A percentile compares a stretch with the other conserved stretches of the same genome.
These are phyloP conservation scores for Leishmania tropica DNA, from an alignment of 208 protist genomes.

Conservation along the genomic window DNA sequence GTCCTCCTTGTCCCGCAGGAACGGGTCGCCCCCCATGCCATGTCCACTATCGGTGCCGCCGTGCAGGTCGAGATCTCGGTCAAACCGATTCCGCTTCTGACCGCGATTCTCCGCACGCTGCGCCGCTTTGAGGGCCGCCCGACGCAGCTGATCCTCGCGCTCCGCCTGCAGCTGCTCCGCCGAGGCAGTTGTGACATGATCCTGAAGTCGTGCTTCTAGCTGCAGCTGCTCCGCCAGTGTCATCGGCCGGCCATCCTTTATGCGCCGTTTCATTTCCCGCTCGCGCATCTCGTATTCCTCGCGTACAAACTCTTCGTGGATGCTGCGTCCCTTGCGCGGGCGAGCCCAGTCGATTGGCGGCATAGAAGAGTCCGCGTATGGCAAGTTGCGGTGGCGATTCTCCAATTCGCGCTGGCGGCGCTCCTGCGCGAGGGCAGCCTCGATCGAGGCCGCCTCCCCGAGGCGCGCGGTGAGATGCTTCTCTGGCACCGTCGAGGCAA, in stretches of 20 bases:
- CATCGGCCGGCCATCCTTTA: slow-evolving; percentile 77
- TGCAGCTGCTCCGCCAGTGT: slow-evolving; percentile 83
- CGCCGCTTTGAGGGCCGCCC: slow-evolving; percentile 37
- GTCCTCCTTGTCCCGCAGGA: slow-evolving; percentile 3
- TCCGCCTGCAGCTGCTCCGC: slow-evolving; percentile 59
- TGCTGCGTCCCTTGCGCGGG: slow-evolving; percentile 41
- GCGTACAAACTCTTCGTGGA: slow-evolving; percentile 77
- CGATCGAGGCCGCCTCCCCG: slow-evolving; percentile 65
- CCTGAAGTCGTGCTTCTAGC: slow-evolving; percentile 67
- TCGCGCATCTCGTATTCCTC: slow-evolving; percentile 76
- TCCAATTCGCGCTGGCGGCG: slow-evolving; percentile 43
- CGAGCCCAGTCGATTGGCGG: slow-evolving; percentile 76
- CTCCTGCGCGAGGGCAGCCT: slow-evolving; percentile 72
- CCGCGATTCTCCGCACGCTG: slow-evolving; percentile 31
- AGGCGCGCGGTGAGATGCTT: slow-evolving; percentile 70
- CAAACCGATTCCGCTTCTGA: slow-evolving; percentile 23
- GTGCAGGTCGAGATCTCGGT: slow-evolving; percentile 26
- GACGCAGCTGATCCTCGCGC: slow-evolving; percentile 49
- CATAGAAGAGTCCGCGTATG: slow-evolving; percentile 47
- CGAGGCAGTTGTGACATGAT: slow-evolving; percentile 52
- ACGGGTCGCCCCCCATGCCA: slow-evolving; percentile 12
- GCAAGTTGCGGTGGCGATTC: slow-evolving; percentile 48
- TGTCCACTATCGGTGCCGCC: neutral
- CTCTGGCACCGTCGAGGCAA: slow-evolving; percentile 44
- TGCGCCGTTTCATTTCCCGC: slow-evolving; percentile 69